Conservation (phyloP, 2,329 filamentous ascomycete genomes). For the Xenoacremonium recifei region DNA sequence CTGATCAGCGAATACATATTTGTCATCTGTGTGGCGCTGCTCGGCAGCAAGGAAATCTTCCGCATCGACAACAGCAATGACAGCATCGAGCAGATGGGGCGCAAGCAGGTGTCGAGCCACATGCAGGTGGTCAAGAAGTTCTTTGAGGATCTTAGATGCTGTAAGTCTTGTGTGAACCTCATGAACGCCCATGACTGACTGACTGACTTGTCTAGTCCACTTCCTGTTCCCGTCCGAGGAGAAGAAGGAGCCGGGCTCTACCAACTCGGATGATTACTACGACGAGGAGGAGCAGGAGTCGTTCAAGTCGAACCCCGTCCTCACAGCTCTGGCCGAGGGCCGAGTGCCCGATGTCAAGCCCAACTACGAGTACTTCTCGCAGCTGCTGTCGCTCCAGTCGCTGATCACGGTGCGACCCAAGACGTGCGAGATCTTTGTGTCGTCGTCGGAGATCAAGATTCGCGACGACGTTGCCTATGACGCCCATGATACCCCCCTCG, state of each 20-base stretch:
- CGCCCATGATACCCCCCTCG: conserved; percentile 42
- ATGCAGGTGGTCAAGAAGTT: conserved; percentile 70
- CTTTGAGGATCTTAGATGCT: conserved; percentile 60
- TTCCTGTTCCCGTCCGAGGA: conserved; percentile 58
- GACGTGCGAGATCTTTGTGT: conserved; percentile 59
- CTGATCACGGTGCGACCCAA: conserved; percentile 55
- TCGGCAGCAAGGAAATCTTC: conserved; percentile 43
- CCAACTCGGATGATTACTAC: conserved; percentile 57
- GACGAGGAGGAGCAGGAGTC: conserved; percentile 47
- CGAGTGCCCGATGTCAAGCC: conserved; percentile 57
- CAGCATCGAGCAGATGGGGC: conserved; percentile 46
- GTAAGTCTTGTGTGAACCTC: conserved; percentile 50
- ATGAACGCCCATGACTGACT: background rate
- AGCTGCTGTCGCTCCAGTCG: conserved; percentile 53
- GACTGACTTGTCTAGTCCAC: conserved; percentile 43
- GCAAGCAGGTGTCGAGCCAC: conserved; percentile 69
- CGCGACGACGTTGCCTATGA: conserved; percentile 47
- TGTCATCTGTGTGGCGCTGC: conserved; percentile 36
- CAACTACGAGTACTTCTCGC: conserved; percentile 61
- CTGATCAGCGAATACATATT: conserved; percentile 68
- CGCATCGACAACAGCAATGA: conserved; percentile 43
- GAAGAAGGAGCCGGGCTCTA: conserved; percentile 57
- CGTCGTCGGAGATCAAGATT: conserved; percentile 50
- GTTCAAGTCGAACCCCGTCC: conserved; percentile 64
- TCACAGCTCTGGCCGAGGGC: conserved; percentile 58